Evolutionary conservation across 140 eudicot species (phyloP), one percentile per base, ranked within the genome.

Genomic region (Anethum foeniculum): DNA sequence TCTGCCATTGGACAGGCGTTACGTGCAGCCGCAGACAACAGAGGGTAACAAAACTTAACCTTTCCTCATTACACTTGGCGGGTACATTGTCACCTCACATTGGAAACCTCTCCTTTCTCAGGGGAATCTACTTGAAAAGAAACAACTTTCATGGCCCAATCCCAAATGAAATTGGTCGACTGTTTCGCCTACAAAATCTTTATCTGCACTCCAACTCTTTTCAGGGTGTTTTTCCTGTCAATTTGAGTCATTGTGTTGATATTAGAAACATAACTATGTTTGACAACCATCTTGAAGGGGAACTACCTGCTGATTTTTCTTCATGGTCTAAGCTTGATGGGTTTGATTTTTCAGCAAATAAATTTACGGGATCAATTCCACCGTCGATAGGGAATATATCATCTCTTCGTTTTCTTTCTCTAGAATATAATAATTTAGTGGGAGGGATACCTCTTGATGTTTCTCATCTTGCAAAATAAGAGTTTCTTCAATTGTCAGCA

Each of bases 1-100:
- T 77, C 30, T 77, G 80, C 52, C 23, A 12, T 6, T 78, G 81
- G 81, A 48, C 39, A 6, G 81, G 81, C 19, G 46, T 78, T 62
- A 27, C 9, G 39, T 78, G 81, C 74, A 16, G 32, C 11, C 38
- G 2, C 6, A 71, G 12, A 34, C 23, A n/a, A 6, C 80, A 77
- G 23, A 47, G 80, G 19, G 80, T 51, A 13, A 77, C 80, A 1
- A 30, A 16, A 64, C 68, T 77, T 0, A 18, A 77, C 18, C 25
- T 77, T 14, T 49, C 48, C n/a, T 51, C 80, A 65, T 43, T 28
- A 7, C 3, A 51, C 56, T 52, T 77, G 48, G 68, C 12, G 25
- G 80, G 80, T 18, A 28, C 80, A 5, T 19, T 77, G 30, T 52
- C 80, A 30, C 80, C 80, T 52, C 58, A 19, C 15, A 38, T 77